A percentile compares a stretch with the other conserved stretches of the same genome.
Conservation (phyloP, 2,329 filamentous ascomycete genomes). For the Ophiosphaerella narmari region DNA sequence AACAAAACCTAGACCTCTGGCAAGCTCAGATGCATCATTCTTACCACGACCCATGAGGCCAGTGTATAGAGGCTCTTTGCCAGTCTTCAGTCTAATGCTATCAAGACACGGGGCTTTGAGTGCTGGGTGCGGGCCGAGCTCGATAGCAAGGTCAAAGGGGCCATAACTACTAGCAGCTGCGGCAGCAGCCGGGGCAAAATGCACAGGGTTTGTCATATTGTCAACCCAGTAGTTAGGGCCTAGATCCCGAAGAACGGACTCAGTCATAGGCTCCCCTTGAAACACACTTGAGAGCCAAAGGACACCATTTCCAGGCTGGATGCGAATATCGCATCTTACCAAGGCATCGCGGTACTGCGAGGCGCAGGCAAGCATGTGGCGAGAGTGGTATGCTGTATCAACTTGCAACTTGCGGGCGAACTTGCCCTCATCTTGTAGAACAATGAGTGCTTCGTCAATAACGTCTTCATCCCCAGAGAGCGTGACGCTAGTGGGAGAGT, state of each 20-base stretch:
- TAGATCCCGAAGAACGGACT: neutral
- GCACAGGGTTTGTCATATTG: slow-evolving; percentile 8
- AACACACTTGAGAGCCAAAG: slow-evolving; percentile 12
- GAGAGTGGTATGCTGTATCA: slow-evolving; percentile 51
- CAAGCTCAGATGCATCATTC: slow-evolving; percentile 30
- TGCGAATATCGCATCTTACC: neutral
- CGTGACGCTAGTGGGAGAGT: slow-evolving; percentile 44
- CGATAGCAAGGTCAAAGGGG: slow-evolving; percentile 28
- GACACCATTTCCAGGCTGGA: neutral
- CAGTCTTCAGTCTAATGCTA: slow-evolving; percentile 25
- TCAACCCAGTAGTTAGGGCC: slow-evolving; percentile 4
- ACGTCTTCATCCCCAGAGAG: slow-evolving; percentile 48
- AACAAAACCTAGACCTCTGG: slow-evolving; percentile 14
- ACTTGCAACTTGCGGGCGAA: slow-evolving; percentile 49
- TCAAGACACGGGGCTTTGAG: slow-evolving; percentile 49
- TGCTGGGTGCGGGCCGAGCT: slow-evolving; percentile 54
- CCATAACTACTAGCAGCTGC: neutral
- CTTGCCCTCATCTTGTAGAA: slow-evolving; percentile 41
- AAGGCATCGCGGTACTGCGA: neutral
- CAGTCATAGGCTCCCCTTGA: neutral
- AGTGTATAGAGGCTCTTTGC: slow-evolving; percentile 14
- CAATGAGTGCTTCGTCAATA: slow-evolving; percentile 35
- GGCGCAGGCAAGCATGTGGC: slow-evolving; percentile 3
- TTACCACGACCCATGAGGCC: slow-evolving; percentile 23
- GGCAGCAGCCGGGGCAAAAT: slow-evolving; percentile 4